Conservation (phyloP, 306 rosid genomes). For the Abrus precatorius region DNA sequence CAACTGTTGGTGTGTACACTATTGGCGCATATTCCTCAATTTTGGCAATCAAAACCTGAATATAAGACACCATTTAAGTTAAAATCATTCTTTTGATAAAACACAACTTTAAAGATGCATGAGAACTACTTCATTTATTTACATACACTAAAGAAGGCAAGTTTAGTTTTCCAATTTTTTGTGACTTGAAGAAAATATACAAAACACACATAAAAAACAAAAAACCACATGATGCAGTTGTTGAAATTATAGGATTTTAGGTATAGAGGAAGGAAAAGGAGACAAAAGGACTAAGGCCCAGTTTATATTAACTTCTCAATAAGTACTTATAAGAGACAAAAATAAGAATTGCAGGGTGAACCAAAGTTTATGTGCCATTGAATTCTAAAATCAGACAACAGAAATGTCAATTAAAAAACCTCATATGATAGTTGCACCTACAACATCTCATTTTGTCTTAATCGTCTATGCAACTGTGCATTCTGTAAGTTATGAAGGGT, state of each 20-base stretch:
- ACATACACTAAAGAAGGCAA: conserved; percentile 25
- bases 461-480: conserved; percentile 22
- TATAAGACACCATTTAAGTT: conserved; percentile 36
- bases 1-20: conserved; percentile 98
- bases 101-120: conserved; percentile 12
- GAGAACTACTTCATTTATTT: conserved; percentile 28
- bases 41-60: conserved; percentile 91
- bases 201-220: background rate
- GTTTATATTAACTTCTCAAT: too few relatives aligned
- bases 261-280: too few relatives aligned
- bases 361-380: background rate
- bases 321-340: too few relatives aligned
- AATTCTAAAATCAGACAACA: conserved; percentile 1
- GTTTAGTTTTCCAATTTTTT: conserved; percentile 12
- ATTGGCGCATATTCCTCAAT: conserved; percentile 96
- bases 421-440: conserved; percentile 22
- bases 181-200: conserved; percentile 23
- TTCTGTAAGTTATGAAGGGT: background rate
- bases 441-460: conserved; percentile 18
- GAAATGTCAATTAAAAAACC: conserved; percentile 24
- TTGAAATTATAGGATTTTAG: too few relatives aligned
- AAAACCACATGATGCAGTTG: background rate
- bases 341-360: conserved; percentile 5
- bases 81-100: conserved; percentile 24
- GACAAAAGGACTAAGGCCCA: too few relatives aligned